Evolutionary conservation across 176 grass and related monocot genomes (phyloP).

Genomic region (Zoysia japonica): DNA sequence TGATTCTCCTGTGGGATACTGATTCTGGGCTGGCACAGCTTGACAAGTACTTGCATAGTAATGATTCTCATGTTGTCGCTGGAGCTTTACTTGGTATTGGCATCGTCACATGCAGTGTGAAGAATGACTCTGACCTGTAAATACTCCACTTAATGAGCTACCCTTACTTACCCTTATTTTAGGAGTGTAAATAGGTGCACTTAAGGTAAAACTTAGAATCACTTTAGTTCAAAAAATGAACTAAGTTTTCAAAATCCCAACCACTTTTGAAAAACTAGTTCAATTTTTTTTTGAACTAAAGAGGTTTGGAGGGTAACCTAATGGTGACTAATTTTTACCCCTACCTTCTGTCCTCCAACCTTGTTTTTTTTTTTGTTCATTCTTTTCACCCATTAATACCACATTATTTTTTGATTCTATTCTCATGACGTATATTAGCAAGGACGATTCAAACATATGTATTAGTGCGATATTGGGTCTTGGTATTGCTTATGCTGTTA

Average conservation of each 20-base stretch:
- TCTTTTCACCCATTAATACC: neutral
- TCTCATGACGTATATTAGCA: conserved; percentile 86
- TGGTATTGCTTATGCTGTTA: conserved; percentile 94
- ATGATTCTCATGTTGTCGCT: conserved; percentile 88
- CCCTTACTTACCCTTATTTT: neutral
- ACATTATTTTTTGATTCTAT: conserved; percentile 39
- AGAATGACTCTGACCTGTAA: conserved; percentile 97
- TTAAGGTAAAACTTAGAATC: too few relatives aligned
- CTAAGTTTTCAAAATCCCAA: too few relatives aligned
- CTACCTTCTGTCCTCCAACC: neutral
- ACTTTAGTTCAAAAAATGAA: too few relatives aligned
- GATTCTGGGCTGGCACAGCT: conserved; percentile 87
- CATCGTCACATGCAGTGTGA: conserved; percentile 85
- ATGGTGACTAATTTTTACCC: too few relatives aligned
- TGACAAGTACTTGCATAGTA: conserved; percentile 93
- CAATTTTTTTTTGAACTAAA: too few relatives aligned
- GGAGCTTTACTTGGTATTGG: conserved; percentile 96
- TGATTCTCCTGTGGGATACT: conserved; percentile 97
- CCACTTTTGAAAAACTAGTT: too few relatives aligned
- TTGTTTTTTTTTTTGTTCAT: neutral
- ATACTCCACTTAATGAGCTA: conserved; percentile 31
- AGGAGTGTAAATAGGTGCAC: too few relatives aligned
- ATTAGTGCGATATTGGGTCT: conserved; percentile 95
- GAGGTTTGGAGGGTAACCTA: too few relatives aligned
- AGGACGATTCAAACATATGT: conserved; percentile 79